Evolutionary conservation across 164 flowering plant genomes (phyloP), one percentile per base, ranked within the genome.

Genomic region (Echeveria elegans): DNA sequence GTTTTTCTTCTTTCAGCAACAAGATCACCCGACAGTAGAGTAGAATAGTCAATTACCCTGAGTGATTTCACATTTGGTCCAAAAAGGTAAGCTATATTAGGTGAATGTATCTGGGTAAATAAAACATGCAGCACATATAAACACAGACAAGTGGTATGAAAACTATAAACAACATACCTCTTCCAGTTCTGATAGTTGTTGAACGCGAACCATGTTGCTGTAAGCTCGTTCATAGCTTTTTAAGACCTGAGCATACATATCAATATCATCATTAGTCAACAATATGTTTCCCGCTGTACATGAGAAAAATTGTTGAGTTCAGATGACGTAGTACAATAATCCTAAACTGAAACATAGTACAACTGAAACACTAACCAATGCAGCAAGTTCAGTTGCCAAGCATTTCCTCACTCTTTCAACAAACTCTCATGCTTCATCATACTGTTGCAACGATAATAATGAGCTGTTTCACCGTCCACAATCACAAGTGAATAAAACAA

Each of bases 221-320:
- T 95, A 95, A 58, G 99, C 97, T 79, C 99, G 96, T 47, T 95
- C 99, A 74, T 92, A 95, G 75, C 98, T 95, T 77, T 90, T 98
- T 64, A 95, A 77, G 68, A 95, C 99, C 99, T 95, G 67, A 67
- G 31, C 64, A 43, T 6, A 68, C 7, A 30, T n/a, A n/a, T n/a
- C n/a, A n/a, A n/a, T 18, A 21, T n/a, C 16, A 6, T 11, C 66
- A 63, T 63, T 28, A 34, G 47, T 32, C 5, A 9, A 63, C n/a
- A 63, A 19, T 4, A 37, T 10, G 15, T n/a, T 18, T 11, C 3
- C 47, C 11, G 18, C 47, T 11, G 16, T 43, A 11, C 16, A 43
- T 15, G 47, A 16, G 7, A 3, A 43, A 34, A 7, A 11, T 11
- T 7, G 2, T 18, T 43, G 18, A 43, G 47, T 43, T 11, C 15